phyloP scores from a whole-genome alignment of 1,284 basidiomycete genomes.

The Ceratobasidium sp. region DNA sequence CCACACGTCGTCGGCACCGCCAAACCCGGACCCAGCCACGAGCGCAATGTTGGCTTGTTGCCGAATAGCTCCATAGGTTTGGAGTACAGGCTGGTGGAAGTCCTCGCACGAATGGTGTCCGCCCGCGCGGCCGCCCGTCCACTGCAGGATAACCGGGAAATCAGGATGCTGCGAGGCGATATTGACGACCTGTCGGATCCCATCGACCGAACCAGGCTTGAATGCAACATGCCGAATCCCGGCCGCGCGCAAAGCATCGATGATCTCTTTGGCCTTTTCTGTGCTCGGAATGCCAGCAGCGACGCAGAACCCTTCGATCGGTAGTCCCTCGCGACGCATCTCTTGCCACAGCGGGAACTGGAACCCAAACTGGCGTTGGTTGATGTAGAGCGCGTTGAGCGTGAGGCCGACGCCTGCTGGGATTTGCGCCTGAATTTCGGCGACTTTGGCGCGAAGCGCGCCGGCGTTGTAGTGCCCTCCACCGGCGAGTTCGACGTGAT shows the following conservation, averaged over 20 bases:
- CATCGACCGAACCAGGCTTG: slow-evolving; percentile 98
- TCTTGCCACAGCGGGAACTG: slow-evolving; percentile 98
- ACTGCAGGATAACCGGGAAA: slow-evolving; percentile 98
- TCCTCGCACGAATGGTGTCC: slow-evolving; percentile 99
- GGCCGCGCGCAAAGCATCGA: slow-evolving; percentile 77
- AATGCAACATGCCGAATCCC: slow-evolving; percentile 97
- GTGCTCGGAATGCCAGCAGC: slow-evolving; percentile 95
- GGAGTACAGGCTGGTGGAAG: slow-evolving; percentile 95
- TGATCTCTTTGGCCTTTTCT: slow-evolving; percentile 95
- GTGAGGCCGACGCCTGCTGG: slow-evolving; percentile 92
- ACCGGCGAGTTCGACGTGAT: slow-evolving; percentile 96
- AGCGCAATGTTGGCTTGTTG: slow-evolving; percentile 91
- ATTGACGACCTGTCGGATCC: slow-evolving; percentile 96
- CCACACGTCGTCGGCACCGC: slow-evolving; percentile 95
- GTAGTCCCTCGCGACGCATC: slow-evolving; percentile 95
- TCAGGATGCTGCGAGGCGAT: slow-evolving; percentile 95
- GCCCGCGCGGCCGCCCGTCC: slow-evolving; percentile 99
- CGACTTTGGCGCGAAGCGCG: slow-evolving; percentile 89
- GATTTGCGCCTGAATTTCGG: slow-evolving; percentile 87
- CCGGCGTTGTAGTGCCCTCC: slow-evolving; percentile 96
- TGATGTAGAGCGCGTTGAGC: slow-evolving; percentile 97
- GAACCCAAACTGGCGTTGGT: slow-evolving; percentile 97
- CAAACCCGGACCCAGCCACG: slow-evolving; percentile 97
- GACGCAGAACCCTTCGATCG: slow-evolving; percentile 97
- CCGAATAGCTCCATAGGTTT: slow-evolving; percentile 92